Evolutionary conservation across 139 green algal genomes (phyloP).

Genomic region (Chlamydomonas sp.): DNA sequence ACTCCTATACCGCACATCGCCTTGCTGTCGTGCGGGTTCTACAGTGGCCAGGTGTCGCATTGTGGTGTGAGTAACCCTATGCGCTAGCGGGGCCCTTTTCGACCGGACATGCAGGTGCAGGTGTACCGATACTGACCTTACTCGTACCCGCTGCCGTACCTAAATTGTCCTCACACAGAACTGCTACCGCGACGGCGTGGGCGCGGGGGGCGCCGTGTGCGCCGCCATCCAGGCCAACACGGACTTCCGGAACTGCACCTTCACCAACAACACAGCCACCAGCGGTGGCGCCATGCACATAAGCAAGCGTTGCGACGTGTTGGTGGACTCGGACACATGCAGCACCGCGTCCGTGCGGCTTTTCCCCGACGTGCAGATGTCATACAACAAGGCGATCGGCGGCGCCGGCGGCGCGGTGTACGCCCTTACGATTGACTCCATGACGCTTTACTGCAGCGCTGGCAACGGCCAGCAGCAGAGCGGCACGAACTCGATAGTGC

Average conservation of each 20-base stretch:
- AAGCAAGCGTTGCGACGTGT: not conserved
- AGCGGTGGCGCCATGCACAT: not conserved
- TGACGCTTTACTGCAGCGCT: not conserved
- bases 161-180: not conserved
- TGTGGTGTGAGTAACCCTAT: no score
- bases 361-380: not conserved
- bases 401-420: conserved; percentile 24
- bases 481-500: not conserved
- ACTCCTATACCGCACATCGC: no score
- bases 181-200: conserved; percentile 11
- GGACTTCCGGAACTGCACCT: not conserved
- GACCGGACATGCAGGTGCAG: not conserved
- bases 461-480: not conserved
- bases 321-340: not conserved
- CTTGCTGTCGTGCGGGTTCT: no score
- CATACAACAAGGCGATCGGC: not conserved
- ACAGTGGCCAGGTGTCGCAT: no score
- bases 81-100: no score
- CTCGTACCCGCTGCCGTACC: not conserved
- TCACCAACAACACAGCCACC: conserved; percentile 1
- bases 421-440: not conserved
- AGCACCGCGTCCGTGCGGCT: not conserved
- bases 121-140: not conserved
- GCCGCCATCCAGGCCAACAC: not conserved
- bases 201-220: conserved; percentile 13